Evolutionary conservation across 169 alveolate genomes (phyloP), one percentile per base, ranked within the genome.

Genomic region (Eimeria falciformis): DNA sequence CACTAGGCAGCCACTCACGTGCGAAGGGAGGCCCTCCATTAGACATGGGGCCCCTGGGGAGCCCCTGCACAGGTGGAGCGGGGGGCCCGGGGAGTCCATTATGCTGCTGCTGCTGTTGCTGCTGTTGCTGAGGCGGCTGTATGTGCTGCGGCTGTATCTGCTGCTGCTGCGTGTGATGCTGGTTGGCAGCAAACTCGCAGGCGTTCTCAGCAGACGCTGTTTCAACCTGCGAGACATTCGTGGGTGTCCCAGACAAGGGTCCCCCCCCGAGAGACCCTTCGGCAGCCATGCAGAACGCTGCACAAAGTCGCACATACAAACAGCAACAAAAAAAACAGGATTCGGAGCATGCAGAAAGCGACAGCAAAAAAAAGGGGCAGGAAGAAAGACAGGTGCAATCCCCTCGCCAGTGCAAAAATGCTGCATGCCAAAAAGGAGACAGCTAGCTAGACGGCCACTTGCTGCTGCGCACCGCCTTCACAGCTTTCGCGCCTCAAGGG

Each of bases 401-500:
- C 62, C n/a, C n/a, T n/a, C n/a, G n/a, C n/a, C n/a, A n/a, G n/a
- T n/a, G n/a, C n/a, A n/a, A n/a, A n/a, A n/a, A n/a, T n/a, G n/a
- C n/a, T n/a, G n/a, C n/a, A n/a, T n/a, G n/a, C n/a, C n/a, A n/a
- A n/a, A n/a, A n/a, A n/a, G n/a, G n/a, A n/a, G n/a, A n/a, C n/a
- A n/a, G n/a, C n/a, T n/a, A n/a, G n/a, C n/a, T n/a, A n/a, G n/a
- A n/a, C n/a, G n/a, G n/a, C n/a, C n/a, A n/a, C n/a, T 45, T 71
- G 83, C 83, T 37, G 83, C 83, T 71, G 55, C 83, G 23, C 17
- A 71, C 83, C 33, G 12, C 83, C 58, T 71, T 71, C 83, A 37
- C 29, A 40, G 58, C 83, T 71, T 71, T 50, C 18, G 3, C 83
- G 83, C 56, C 83, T 5, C 83, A 71, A 5, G 4, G 83, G 83